A percentile compares a stretch with the other conserved stretches of the same genome.
These are phyloP conservation scores for Trichoderma sp. DNA, from an alignment of 2,329 filamentous ascomycete species.

Conservation along the genomic window DNA sequence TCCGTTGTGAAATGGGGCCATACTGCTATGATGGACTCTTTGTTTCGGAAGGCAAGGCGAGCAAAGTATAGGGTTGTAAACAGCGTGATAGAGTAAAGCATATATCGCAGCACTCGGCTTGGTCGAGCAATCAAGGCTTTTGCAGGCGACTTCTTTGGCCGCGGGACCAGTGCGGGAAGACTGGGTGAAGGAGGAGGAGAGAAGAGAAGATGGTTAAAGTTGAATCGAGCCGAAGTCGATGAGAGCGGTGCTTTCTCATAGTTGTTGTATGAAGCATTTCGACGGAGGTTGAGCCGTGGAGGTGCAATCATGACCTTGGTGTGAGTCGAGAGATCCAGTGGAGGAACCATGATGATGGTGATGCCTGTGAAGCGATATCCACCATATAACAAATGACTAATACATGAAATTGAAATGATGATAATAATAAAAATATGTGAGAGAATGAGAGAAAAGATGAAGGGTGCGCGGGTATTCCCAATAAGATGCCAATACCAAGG, in stretches of 20 bases:
- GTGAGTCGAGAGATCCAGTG: slow-evolving; percentile 46
- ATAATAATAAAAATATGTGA: background rate
- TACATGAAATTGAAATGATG: background rate
- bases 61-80: slow-evolving; percentile 51
- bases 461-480: background rate
- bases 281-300: slow-evolving; percentile 57
- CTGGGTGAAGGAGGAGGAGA: slow-evolving; percentile 68
- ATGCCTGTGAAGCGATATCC: background rate
- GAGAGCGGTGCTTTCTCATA: slow-evolving; percentile 53
- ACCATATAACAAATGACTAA: background rate
- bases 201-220: slow-evolving; percentile 65
- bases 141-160: slow-evolving; percentile 59
- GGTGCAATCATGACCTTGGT: slow-evolving; percentile 52
- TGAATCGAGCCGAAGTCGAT: slow-evolving; percentile 61
- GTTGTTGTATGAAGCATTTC: slow-evolving; percentile 55
- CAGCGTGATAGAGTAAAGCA: slow-evolving; percentile 53
- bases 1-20: slow-evolving; percentile 43
- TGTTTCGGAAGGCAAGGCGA: slow-evolving; percentile 29
- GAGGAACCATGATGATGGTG: slow-evolving; percentile 47
- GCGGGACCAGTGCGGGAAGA: slow-evolving; percentile 64
- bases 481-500: background rate
- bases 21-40: slow-evolving; percentile 30
- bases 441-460: background rate
- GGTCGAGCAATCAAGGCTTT: slow-evolving; percentile 48
- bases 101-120: slow-evolving; percentile 54